Conservation (phyloP, 805 yeast species). For the Candida berthetii region DNA sequence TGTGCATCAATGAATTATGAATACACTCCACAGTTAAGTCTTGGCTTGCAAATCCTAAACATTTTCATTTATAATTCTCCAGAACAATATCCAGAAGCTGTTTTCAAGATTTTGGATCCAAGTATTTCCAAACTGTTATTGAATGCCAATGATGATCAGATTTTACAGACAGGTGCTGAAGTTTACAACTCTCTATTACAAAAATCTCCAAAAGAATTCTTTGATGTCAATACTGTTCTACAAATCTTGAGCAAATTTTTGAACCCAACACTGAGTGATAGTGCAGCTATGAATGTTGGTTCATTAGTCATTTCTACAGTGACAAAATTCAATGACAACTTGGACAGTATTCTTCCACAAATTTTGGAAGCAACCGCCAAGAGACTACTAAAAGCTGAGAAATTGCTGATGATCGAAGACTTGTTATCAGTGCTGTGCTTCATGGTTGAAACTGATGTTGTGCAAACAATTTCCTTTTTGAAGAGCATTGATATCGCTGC, state of each 20-base stretch:
- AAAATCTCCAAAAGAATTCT: conserved; percentile 23
- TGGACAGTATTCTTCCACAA: conserved; percentile 31
- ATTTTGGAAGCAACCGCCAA: conserved; percentile 70
- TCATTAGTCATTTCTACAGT: conserved; percentile 54
- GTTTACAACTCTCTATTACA: conserved; percentile 56
- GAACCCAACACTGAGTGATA: conserved; percentile 66
- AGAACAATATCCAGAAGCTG: conserved; percentile 26
- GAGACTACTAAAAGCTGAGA: conserved; percentile 60
- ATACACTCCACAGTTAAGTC: conserved; percentile 54
- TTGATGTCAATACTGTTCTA: conserved; percentile 34
- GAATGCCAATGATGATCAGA: conserved; percentile 62
- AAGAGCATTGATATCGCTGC: conserved; percentile 33
- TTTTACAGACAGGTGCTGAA: conserved; percentile 73
- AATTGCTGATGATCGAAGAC: conserved; percentile 70
- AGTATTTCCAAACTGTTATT: conserved; percentile 24
- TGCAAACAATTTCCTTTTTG: conserved; percentile 58
- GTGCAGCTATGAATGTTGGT: conserved; percentile 78
- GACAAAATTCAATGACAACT: conserved; percentile 38
- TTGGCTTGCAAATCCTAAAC: conserved; percentile 50
- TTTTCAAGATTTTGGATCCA: conserved; percentile 40
- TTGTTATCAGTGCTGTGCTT: conserved; percentile 71
- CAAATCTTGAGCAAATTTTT: conserved; percentile 62
- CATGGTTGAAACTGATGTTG: conserved; percentile 56
- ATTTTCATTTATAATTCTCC: conserved; percentile 43
- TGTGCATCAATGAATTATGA: conserved; percentile 24